phyloP scores from a whole-genome alignment of 345 rosid genomes.

The Firmiana major region DNA sequence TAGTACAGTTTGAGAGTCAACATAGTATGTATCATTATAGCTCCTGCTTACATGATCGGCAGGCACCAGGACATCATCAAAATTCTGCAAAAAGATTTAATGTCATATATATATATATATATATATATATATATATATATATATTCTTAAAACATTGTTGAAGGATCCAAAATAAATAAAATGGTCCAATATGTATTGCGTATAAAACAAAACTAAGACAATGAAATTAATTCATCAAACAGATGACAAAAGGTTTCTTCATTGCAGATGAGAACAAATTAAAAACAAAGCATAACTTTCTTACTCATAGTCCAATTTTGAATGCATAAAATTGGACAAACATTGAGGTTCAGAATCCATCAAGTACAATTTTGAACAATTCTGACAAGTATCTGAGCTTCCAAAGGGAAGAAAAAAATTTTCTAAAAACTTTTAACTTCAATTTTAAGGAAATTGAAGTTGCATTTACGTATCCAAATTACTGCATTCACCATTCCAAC shows the following conservation, averaged over 20 bases:
- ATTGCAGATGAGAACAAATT: background rate
- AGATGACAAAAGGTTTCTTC: background rate
- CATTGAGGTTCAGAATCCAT: background rate
- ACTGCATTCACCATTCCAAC: background rate
- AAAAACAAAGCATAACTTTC: background rate
- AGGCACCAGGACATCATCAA: slow-evolving; percentile 97
- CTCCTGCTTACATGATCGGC: slow-evolving; percentile 94
- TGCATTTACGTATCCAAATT: background rate
- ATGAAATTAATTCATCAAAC: background rate
- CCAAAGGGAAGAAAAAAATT: background rate
- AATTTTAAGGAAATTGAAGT: background rate
- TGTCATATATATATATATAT: slow-evolving; percentile 8
- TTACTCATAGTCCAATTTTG: background rate
- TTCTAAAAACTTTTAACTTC: background rate
- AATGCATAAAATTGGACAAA: background rate
- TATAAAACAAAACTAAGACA: background rate
- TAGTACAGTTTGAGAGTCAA: slow-evolving; percentile 83
- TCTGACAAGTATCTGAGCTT: background rate
- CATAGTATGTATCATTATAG: slow-evolving; percentile 88
- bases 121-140: slow-evolving; percentile 8
- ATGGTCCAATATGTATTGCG: background rate
- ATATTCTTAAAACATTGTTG: background rate
- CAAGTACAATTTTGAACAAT: background rate
- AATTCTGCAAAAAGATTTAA: slow-evolving; percentile 51
- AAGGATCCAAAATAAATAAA: background rate